Evolutionary conservation across 148 eudicot genomes (phyloP).

Genomic region (Oxyria digyna): DNA sequence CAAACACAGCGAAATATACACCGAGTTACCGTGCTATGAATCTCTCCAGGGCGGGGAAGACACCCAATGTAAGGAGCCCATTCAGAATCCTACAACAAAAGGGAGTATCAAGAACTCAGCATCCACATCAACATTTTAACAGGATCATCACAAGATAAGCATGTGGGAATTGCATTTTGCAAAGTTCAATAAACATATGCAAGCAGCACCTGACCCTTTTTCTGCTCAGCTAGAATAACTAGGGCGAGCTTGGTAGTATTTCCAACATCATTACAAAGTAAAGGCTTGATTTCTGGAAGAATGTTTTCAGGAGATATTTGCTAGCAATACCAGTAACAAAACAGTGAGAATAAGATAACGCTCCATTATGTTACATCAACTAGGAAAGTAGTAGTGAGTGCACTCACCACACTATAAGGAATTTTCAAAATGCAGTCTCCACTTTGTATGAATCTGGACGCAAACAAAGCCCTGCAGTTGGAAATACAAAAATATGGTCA

Average conservation of each 20-base stretch:
- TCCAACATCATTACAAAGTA: conserved; percentile 42
- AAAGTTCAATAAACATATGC: background rate
- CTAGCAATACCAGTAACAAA: conserved; percentile 22
- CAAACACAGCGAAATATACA: conserved; percentile 11
- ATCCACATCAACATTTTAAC: background rate
- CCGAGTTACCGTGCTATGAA: conserved; percentile 76
- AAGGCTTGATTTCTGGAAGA: conserved; percentile 30
- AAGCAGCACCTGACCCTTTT: conserved; percentile 43
- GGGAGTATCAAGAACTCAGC: background rate
- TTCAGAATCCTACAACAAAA: conserved; percentile 37
- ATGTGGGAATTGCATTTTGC: background rate
- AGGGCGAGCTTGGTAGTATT: conserved; percentile 58
- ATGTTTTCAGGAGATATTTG: conserved; percentile 63
- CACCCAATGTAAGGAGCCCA: conserved; percentile 69
- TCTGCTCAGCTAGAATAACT: conserved; percentile 52
- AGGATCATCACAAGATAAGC: background rate
- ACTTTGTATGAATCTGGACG: conserved; percentile 30
- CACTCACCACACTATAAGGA: conserved; percentile 49
- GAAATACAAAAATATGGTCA: background rate
- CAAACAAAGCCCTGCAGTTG: conserved; percentile 42
- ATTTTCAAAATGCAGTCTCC: conserved; percentile 72
- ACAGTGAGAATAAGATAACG: background rate
- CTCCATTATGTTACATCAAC: background rate
- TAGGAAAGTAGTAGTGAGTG: background rate
- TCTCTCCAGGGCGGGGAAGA: conserved; percentile 50